phyloP scores from a whole-genome alignment of 768 basidiomycete species.

The Suillus subaureus region DNA sequence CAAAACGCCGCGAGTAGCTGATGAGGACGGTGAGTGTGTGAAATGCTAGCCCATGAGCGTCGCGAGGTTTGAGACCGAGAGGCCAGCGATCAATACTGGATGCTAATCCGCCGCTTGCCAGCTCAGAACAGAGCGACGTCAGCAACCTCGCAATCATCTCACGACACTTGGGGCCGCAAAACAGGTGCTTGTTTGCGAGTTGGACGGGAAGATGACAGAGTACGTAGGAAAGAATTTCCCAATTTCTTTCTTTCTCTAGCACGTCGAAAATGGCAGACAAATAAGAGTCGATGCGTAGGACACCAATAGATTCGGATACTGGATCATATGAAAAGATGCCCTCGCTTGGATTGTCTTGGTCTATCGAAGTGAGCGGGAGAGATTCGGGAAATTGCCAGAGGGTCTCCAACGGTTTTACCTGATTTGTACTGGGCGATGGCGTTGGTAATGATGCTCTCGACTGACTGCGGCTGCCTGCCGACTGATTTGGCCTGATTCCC shows the following conservation, averaged over 20 bases:
- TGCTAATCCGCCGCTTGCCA: constrained; percentile 61
- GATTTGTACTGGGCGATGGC: constrained; percentile 26
- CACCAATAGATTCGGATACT: constrained; percentile 39
- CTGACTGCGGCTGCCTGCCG: constrained; percentile 59
- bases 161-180: constrained; percentile 87
- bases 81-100: constrained; percentile 62
- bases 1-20: constrained; percentile 83
- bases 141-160: constrained; percentile 62
- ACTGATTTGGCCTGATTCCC: constrained; percentile 43
- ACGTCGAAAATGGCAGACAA: constrained; percentile 63
- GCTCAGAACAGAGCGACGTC: constrained; percentile 64
- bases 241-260: constrained; percentile 75
- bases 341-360: constrained; percentile 67
- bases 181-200: constrained; percentile 93
- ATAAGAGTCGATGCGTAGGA: constrained; percentile 79
- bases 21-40: constrained; percentile 87
- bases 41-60: constrained; percentile 87
- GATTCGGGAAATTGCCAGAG: constrained; percentile 75
- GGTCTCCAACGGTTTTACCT: constrained; percentile 36
- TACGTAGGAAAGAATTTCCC: constrained; percentile 93
- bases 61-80: constrained; percentile 62
- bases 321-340: constrained; percentile 68
- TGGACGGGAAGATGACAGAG: constrained; percentile 91
- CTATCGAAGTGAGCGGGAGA: constrained; percentile 55
- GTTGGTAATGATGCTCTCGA: constrained; percentile 52